A percentile compares a stretch with the other conserved stretches of the same genome.
Evolutionary conservation across 2,329 filamentous ascomycete species (phyloP).

Genomic region (Alternaria sp.): DNA sequence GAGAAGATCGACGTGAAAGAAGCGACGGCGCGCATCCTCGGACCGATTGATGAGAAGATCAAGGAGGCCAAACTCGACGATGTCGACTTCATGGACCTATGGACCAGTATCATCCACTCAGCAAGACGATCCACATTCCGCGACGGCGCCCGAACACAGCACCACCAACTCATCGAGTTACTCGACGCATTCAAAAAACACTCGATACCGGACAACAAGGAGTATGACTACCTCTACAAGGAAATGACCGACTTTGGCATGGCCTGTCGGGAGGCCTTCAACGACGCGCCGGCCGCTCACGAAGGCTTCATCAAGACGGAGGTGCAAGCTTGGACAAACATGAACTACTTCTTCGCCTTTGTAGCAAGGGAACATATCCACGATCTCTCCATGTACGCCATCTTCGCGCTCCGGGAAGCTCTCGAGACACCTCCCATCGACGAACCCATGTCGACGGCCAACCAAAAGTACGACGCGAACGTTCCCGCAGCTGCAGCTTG

Average conservation of each 20-base stretch:
- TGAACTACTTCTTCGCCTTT: slow-evolving; percentile 40
- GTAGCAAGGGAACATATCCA: slow-evolving; percentile 22
- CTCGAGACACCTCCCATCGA: slow-evolving; percentile 31
- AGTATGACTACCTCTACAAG: slow-evolving; percentile 28
- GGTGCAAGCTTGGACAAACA: slow-evolving; percentile 38
- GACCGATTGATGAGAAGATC: slow-evolving; percentile 37
- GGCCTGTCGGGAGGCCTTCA: slow-evolving; percentile 37
- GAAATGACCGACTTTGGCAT: slow-evolving; percentile 30
- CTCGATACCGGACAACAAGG: slow-evolving; percentile 21
- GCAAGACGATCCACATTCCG: slow-evolving; percentile 31
- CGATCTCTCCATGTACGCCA: slow-evolving; percentile 31
- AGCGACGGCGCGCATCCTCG: slow-evolving; percentile 23
- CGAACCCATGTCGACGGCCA: slow-evolving; percentile 20
- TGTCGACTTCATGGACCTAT: slow-evolving; percentile 32
- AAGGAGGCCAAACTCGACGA: slow-evolving; percentile 21
- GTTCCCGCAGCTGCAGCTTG: slow-evolving; percentile 41
- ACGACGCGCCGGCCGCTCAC: slow-evolving; percentile 32
- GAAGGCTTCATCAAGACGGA: slow-evolving; percentile 28
- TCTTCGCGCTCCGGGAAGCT: slow-evolving; percentile 38
- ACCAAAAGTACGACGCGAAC: slow-evolving; percentile 32
- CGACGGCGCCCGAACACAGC: slow-evolving; percentile 3
- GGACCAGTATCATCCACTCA: slow-evolving; percentile 42
- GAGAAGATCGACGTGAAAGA: slow-evolving; percentile 21
- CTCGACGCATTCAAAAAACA: slow-evolving; percentile 34
- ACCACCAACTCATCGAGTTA: slow-evolving; percentile 28